Base-by-base conservation (phyloP, 78 protist species). In the Creolimax fragrantissima region DNA sequence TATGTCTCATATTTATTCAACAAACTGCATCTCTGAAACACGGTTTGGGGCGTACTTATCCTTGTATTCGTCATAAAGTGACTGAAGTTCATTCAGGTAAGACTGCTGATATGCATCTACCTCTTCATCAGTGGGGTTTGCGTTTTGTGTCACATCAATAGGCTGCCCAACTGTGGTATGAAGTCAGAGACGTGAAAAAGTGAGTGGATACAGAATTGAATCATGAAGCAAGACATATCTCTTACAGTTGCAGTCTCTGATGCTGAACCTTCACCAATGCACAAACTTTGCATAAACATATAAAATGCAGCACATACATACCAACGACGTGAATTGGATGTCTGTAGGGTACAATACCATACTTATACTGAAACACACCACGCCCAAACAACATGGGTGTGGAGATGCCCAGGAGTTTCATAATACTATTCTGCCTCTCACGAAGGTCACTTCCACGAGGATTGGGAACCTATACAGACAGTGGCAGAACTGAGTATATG, bases 361-460 rank as follows among this genome's bases (percentile, higher is more conserved):
- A 91, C 35, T 11, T 6, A 44, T 91, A 91, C 39, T 91, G 32
- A 83, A 91, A 91, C 11, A 91, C 45, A 3, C 93, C 93, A n/a
- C 93, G 85, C 43, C 93, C 89, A 24, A 17, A 43, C 7, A 90
- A 2, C 43, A 90, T 35, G 3, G 92, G 92, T 4, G 66, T 41
- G n/a, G 89, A 42, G 43, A 90, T 83, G 36, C 92, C 92, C 4
- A 90, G 39, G 74, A 4, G 3, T 39, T 41, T 6, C 88, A 5
- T 66, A n/a, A 67, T 35, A n/a, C 7, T 3, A 17, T 4, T 6
- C 92, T 90, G 92, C 44, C n/a, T 24, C 66, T 36, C 17, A 5
- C 92, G 92, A 3, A 90, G 42, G 32, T 3, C 6, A 2, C 88
- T 42, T 11, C 92, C 92, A 35, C 88, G 92, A 37, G 85, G 89